These are phyloP conservation scores for Termitomyces sp. DNA, from an alignment of 768 basidiomycete species.

Conservation along the genomic window DNA sequence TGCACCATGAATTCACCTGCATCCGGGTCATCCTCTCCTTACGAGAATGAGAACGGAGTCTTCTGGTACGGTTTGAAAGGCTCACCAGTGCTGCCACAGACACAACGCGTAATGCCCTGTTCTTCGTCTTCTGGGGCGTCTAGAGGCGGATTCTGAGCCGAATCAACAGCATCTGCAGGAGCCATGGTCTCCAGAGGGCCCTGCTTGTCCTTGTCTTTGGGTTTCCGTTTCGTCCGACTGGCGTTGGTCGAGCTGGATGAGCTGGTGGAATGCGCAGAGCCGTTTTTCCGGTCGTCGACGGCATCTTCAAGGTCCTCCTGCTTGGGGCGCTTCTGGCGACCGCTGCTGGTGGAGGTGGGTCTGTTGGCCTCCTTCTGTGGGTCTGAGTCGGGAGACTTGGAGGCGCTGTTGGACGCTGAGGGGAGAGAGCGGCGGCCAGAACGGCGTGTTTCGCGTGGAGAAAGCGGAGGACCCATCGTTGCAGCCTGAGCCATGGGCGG, in stretches of 20 bases:
- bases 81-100: slow-evolving; percentile 79
- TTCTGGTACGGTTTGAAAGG: slow-evolving; percentile 13
- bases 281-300: slow-evolving; percentile 50
- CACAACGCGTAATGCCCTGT: slow-evolving; percentile 70
- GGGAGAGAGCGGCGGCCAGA: slow-evolving; percentile 71
- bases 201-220: slow-evolving; percentile 50
- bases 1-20: slow-evolving; percentile 97
- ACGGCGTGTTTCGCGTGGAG: slow-evolving; percentile 72
- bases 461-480: slow-evolving; percentile 73
- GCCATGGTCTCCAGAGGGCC: slow-evolving; percentile 15
- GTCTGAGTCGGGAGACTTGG: slow-evolving; percentile 73
- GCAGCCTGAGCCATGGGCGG: slow-evolving; percentile 56
- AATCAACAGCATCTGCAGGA: slow-evolving; percentile 19
- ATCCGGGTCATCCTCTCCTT: slow-evolving; percentile 67
- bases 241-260: slow-evolving; percentile 23
- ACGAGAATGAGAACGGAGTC: slow-evolving; percentile 20
- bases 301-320: slow-evolving; percentile 69
- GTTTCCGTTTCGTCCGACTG: slow-evolving; percentile 53
- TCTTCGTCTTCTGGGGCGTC: slow-evolving; percentile 55
- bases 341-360: slow-evolving; percentile 31
- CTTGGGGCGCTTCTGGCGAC: slow-evolving; percentile 58
- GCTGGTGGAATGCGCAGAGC: slow-evolving; percentile 25
- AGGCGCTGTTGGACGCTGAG: slow-evolving; percentile 59
- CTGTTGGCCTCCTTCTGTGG: slow-evolving; percentile 42
- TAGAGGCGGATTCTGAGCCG: slow-evolving; percentile 29